Evolutionary conservation across 1,284 basidiomycete genomes (phyloP).

Genomic region (Salmacisia buchloeana): DNA sequence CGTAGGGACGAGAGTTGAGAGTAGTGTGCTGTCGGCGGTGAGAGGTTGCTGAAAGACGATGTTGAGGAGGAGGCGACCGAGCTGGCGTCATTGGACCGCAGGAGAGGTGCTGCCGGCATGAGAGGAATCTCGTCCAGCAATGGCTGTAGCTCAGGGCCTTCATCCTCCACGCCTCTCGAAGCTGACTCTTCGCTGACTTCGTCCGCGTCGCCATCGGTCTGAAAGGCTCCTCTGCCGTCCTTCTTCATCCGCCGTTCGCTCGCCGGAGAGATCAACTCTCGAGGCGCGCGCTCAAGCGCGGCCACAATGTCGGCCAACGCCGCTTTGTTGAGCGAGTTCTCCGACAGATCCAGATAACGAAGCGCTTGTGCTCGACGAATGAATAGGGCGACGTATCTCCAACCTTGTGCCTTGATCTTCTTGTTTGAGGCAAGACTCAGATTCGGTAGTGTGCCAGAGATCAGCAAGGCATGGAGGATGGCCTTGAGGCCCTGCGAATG

Average conservation of each 20-base stretch:
- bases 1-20: conserved; percentile 33
- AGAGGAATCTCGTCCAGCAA: conserved; percentile 34
- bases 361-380: conserved; percentile 67
- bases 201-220: neutral
- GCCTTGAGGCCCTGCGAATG: conserved; percentile 69
- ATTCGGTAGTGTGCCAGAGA: conserved; percentile 73
- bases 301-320: conserved; percentile 69
- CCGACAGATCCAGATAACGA: conserved; percentile 80
- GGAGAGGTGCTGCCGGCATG: conserved; percentile 36
- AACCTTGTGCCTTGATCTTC: conserved; percentile 70
- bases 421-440: conserved; percentile 82
- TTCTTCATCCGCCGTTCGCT: conserved; percentile 10
- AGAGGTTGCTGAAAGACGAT: neutral
- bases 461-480: conserved; percentile 80
- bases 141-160: conserved; percentile 25
- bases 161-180: conserved; percentile 14
- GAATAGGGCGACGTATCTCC: conserved; percentile 75
- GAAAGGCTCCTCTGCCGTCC: conserved; percentile 2
- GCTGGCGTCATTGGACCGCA: conserved; percentile 17
- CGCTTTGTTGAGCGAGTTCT: conserved; percentile 77
- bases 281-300: conserved; percentile 50
- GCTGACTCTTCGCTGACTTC: conserved; percentile 10
- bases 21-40: conserved; percentile 22
- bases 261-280: conserved; percentile 1
- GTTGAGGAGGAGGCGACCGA: neutral